phyloP scores from a whole-genome alignment of 441 rosid genomes.

The Gossypium gossypioides region DNA sequence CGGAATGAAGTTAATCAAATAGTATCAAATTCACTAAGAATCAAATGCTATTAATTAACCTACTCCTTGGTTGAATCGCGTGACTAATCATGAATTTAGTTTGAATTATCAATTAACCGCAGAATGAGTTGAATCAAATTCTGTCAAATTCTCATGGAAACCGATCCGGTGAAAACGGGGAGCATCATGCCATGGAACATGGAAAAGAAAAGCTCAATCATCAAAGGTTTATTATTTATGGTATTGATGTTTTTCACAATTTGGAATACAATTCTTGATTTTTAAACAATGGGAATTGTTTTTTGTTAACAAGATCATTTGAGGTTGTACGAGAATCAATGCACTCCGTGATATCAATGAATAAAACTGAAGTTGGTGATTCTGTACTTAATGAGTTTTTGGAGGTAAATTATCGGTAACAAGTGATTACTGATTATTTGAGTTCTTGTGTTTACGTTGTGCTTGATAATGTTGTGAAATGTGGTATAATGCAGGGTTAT shows the following conservation, averaged over 20 bases:
- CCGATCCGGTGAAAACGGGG: constrained; percentile 17
- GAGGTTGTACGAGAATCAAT: constrained; percentile 61
- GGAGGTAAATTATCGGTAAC: constrained; percentile 30
- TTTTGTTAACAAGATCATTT: constrained; percentile 33
- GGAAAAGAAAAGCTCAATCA: constrained; percentile 15
- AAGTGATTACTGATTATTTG: background rate
- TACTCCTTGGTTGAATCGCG: too few relatives aligned
- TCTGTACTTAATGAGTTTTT: constrained; percentile 61
- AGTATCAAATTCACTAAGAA: too few relatives aligned
- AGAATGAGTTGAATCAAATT: constrained; percentile 33
- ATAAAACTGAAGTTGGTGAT: constrained; percentile 64
- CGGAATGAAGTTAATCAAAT: too few relatives aligned
- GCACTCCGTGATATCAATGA: constrained; percentile 73
- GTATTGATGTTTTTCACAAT: background rate
- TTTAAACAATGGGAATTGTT: background rate
- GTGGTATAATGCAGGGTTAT: constrained; percentile 50
- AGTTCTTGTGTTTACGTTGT: constrained; percentile 1
- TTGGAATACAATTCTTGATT: background rate
- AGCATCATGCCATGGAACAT: constrained; percentile 12
- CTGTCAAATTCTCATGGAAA: constrained; percentile 23
- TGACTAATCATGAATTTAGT: background rate
- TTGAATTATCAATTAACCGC: background rate
- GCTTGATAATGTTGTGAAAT: constrained; percentile 11
- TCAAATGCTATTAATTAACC: too few relatives aligned
- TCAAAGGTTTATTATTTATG: background rate